These are phyloP conservation scores for Trichoderma asperelloides DNA, from an alignment of 495 filamentous ascomycete species.

Conservation along the genomic window DNA sequence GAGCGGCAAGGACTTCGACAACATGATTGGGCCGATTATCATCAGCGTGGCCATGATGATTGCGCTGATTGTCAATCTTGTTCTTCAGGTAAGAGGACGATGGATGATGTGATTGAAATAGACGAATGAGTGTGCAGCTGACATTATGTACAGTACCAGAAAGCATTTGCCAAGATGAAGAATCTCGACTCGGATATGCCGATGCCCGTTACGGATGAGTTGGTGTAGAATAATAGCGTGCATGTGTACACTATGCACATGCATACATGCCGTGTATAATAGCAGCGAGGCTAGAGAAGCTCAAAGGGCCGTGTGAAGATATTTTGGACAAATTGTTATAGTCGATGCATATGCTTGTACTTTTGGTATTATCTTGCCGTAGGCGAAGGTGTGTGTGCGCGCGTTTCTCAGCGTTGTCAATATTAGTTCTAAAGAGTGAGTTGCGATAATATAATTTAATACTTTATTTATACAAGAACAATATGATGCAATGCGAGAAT, in stretches of 20 bases:
- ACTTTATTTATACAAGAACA: too few relatives aligned
- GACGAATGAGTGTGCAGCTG: neutral
- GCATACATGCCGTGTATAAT: neutral
- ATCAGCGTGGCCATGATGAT: constrained; percentile 71
- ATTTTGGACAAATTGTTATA: neutral
- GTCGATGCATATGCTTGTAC: neutral
- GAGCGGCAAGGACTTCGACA: constrained; percentile 90
- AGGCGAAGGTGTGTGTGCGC: neutral
- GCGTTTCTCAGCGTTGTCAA: neutral
- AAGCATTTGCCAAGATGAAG: constrained; percentile 4
- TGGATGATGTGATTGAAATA: neutral
- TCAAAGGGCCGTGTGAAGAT: neutral
- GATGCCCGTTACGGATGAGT: neutral
- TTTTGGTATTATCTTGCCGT: neutral
- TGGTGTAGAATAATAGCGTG: neutral
- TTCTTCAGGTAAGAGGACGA: constrained; percentile 51
- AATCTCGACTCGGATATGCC: neutral
- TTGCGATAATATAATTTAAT: too few relatives aligned
- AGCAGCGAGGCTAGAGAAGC: neutral
- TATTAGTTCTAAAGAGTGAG: neutral
- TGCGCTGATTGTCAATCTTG: constrained; percentile 80
- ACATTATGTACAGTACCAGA: neutral
- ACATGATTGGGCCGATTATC: constrained; percentile 69
- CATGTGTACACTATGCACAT: neutral
- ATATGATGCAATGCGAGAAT: too few relatives aligned